These are phyloP conservation scores for Alternaria infectoria DNA, from an alignment of 2,329 filamentous ascomycete genomes.

Conservation along the genomic window DNA sequence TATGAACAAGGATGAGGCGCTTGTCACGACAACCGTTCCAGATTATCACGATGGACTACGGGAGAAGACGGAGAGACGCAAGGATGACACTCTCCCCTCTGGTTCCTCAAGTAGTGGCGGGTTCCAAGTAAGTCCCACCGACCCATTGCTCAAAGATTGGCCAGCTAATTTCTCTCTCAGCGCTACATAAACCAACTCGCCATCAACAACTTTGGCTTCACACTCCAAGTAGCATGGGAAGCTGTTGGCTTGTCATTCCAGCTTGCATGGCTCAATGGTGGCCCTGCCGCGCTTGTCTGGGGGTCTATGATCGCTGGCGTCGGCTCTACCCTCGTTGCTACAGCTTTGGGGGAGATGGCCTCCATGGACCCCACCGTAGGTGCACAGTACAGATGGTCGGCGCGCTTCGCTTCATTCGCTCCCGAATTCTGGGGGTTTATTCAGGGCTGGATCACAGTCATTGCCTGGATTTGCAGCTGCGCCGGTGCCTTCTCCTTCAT, in stretches of 20 bases:
- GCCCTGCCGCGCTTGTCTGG: not conserved
- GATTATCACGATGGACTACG: not conserved
- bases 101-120: not conserved
- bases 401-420: conserved; percentile 16
- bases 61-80: not conserved
- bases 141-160: not conserved
- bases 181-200: not conserved
- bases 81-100: not conserved
- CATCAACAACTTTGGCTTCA: not conserved
- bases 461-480: conserved; percentile 42
- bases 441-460: conserved; percentile 44
- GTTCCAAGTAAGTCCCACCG: not conserved
- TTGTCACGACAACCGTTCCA: not conserved
- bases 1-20: not conserved
- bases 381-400: conserved; percentile 32
- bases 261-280: not conserved
- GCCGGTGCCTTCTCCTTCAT: conserved; percentile 22
- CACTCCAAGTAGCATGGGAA: not conserved
- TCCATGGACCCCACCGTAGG: conserved; percentile 31
- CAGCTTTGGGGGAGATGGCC: conserved; percentile 33
- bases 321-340: conserved; percentile 33
- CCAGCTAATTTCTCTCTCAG: not conserved
- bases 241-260: not conserved
- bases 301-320: conserved; percentile 19
- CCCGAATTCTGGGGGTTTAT: conserved; percentile 30